A percentile compares a stretch with the other conserved stretches of the same genome.
These are phyloP conservation scores for Aspergillus sp. DNA, from an alignment of 2,329 filamentous ascomycete genomes.

Conservation along the genomic window DNA sequence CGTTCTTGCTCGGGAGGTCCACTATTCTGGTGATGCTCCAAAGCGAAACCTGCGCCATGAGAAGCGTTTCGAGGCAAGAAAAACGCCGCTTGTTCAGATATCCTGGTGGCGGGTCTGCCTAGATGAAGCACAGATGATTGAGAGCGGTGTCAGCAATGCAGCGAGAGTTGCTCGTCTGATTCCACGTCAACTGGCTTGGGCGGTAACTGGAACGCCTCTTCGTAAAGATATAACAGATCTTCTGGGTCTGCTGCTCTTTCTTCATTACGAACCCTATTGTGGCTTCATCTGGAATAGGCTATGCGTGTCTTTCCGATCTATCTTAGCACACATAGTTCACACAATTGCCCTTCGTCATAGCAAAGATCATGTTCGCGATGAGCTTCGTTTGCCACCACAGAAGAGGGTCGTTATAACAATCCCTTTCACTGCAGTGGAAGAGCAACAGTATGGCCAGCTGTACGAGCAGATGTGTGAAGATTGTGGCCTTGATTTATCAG, in stretches of 20 bases:
- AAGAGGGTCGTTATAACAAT: slow-evolving; percentile 85
- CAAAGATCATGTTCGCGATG: slow-evolving; percentile 76
- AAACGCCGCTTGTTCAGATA: slow-evolving; percentile 76
- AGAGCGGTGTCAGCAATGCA: slow-evolving; percentile 81
- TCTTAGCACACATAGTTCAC: slow-evolving; percentile 71
- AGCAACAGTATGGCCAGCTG: slow-evolving; percentile 79
- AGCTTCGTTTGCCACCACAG: slow-evolving; percentile 78
- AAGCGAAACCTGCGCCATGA: slow-evolving; percentile 67
- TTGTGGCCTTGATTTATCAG: slow-evolving; percentile 66
- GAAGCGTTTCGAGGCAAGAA: slow-evolving; percentile 65
- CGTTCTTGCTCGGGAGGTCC: slow-evolving; percentile 76
- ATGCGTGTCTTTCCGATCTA: slow-evolving; percentile 59
- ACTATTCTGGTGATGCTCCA: slow-evolving; percentile 72
- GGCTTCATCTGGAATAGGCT: slow-evolving; percentile 70
- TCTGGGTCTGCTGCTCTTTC: slow-evolving; percentile 76
- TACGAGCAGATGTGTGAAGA: slow-evolving; percentile 74
- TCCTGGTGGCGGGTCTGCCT: slow-evolving; percentile 82
- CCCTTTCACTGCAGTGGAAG: slow-evolving; percentile 86
- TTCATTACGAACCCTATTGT: slow-evolving; percentile 76
- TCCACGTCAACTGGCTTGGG: slow-evolving; percentile 86
- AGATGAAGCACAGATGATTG: slow-evolving; percentile 82
- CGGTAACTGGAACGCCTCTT: slow-evolving; percentile 86
- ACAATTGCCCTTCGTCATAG: slow-evolving; percentile 79
- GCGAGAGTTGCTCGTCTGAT: slow-evolving; percentile 78
- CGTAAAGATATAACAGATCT: slow-evolving; percentile 78